Percentiles rank a stretch among this genome's conserved stretches.
Evolutionary conservation across 2,329 filamentous ascomycete genomes (phyloP).

Genomic region (Aspergillus proliferans): DNA sequence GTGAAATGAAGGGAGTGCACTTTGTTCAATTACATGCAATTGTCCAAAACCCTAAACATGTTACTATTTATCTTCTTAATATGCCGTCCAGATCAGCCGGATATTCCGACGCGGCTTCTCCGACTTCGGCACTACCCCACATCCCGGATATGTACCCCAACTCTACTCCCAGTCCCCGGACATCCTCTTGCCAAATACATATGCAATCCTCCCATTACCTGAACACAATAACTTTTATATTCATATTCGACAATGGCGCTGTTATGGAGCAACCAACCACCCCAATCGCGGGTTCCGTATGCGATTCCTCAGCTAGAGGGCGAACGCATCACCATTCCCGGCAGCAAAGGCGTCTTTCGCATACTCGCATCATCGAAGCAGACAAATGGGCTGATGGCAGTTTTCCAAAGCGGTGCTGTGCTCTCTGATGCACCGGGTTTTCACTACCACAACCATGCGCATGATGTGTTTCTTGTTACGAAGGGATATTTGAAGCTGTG

Average conservation of each 20-base stretch:
- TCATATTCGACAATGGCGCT: constrained; percentile 16
- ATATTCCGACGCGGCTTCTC: constrained; percentile 8
- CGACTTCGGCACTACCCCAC: constrained; percentile 11
- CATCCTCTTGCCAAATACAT: background rate
- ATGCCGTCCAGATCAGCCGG: background rate
- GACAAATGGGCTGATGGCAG: constrained; percentile 46
- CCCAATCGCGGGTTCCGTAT: constrained; percentile 36
- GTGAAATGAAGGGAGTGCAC: too few species aligned
- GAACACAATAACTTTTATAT: background rate
- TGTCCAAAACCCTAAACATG: too few species aligned
- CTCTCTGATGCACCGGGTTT: constrained; percentile 41
- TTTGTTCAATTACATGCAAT: too few species aligned
- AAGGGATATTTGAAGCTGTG: constrained; percentile 53
- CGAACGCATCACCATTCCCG: constrained; percentile 48
- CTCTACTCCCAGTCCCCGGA: constrained; percentile 7
- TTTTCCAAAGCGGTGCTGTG: constrained; percentile 46
- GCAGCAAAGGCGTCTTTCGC: constrained; percentile 47
- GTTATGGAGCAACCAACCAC: constrained; percentile 27
- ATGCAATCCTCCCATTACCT: background rate
- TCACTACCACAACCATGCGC: constrained; percentile 52
- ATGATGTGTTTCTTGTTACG: constrained; percentile 53
- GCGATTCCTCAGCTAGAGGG: constrained; percentile 47
- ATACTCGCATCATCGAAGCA: constrained; percentile 49
- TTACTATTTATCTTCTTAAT: background rate
- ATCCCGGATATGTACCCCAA: constrained; percentile 6